Percentiles rank a stretch among this genome's conserved stretches.
Conservation (phyloP, 129 eudicot genomes). For the Tanacetum coccineum region DNA sequence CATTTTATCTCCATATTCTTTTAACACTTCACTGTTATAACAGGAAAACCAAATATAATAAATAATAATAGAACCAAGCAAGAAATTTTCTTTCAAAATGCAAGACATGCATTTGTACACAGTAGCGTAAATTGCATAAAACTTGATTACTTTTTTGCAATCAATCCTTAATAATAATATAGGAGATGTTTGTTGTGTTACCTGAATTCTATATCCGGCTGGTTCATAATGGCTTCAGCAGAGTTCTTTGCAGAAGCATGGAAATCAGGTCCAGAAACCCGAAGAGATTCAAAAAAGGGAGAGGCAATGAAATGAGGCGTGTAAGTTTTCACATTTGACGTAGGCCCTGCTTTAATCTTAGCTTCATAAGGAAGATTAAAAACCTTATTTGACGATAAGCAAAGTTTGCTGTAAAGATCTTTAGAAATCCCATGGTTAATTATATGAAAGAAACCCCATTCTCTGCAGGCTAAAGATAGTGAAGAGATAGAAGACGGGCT, state of each 20-base stretch:
- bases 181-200: constrained; percentile 18
- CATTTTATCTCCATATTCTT: constrained; percentile 75
- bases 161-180: too few species aligned
- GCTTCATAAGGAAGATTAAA: constrained; percentile 62
- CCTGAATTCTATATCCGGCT: constrained; percentile 61
- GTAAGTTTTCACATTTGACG: constrained; percentile 55
- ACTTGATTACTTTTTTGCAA: too few species aligned
- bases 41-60: neutral
- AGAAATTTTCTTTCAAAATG: neutral
- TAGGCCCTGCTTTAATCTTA: constrained; percentile 72
- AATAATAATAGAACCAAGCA: neutral
- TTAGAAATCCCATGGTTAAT: constrained; percentile 78
- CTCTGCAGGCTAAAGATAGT: constrained; percentile 67
- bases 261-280: constrained; percentile 81
- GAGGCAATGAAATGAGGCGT: constrained; percentile 94
- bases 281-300: constrained; percentile 78
- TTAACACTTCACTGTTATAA: constrained; percentile 49
- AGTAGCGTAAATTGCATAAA: too few species aligned
- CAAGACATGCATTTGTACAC: neutral
- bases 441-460: constrained; percentile 93
- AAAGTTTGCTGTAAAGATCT: constrained; percentile 51
- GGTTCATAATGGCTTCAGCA: constrained; percentile 41
- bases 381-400: constrained; percentile 42
- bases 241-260: constrained; percentile 62
- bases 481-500: constrained; percentile 41